Evolutionary conservation across 106 monocot genomes (phyloP), one percentile per base, ranked within the genome.

Genomic region (Acorus calamus): DNA sequence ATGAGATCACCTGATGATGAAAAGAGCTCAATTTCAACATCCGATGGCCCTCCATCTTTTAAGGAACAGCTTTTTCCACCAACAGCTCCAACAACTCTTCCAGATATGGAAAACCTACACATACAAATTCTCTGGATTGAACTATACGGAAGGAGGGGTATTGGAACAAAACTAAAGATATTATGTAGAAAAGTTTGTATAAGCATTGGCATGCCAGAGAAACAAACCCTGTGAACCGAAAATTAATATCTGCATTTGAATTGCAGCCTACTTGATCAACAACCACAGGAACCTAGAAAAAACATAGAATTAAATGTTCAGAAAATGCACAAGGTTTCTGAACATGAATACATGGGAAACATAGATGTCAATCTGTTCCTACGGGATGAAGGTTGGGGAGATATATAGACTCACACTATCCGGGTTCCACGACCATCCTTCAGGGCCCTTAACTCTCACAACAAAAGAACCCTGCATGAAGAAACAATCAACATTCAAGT

Each of bases 381-480:
- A 44, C 8, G 10, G 10, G 28, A 44, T 52, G 56, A 6, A 48
- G 4, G 44, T 66, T 43, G 44, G 46, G 53, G 14, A 61, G 51
- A 50, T 41, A 74, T 50, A 8, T 62, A n/a, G n/a, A 74, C 83
- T 82, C 57, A 96, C 96, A 69, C 66, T 83, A 50, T 80, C 80
- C 46, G 92, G 98, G 7, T 81, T 70, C 87, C 85, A 92, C 57
- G 98, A 91, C 98, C 98, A 98, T 3, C 98, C 98, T 73, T 76
- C 76, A 54, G 98, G 98, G 52, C 96, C 98, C 71, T 80, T 85
- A 9, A 86, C 85, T 75, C 76, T 85, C 56, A 98, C 49, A 67
- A 98, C 51, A 72, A 88, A 98, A 52, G 98, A 98, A 52, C 92
- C 98, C 96, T 94, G 66, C 53, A 44, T 7, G 70, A 41, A 63